phyloP scores from a whole-genome alignment of 495 filamentous ascomycete genomes.

The Aspergillus ostianus region DNA sequence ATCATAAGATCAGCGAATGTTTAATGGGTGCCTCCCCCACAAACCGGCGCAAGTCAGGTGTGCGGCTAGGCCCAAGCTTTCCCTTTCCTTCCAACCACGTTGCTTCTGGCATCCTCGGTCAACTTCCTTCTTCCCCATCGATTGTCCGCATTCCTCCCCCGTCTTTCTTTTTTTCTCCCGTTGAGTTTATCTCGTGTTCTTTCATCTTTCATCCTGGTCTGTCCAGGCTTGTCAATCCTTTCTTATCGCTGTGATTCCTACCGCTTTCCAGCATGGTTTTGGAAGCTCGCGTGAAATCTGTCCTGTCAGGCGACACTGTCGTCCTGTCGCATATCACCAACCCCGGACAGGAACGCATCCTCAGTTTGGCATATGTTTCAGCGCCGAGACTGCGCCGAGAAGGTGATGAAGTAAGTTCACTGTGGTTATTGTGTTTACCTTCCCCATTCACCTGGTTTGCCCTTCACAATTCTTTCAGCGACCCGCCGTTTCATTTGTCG shows the following conservation, averaged over 20 bases:
- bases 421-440: conserved; percentile 9
- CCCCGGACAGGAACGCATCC: conserved; percentile 69
- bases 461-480: background rate
- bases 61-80: conserved; percentile 15
- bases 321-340: conserved; percentile 75
- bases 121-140: background rate
- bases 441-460: conserved; percentile 2
- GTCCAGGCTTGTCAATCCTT: conserved; percentile 14
- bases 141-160: conserved; percentile 11
- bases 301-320: conserved; percentile 88
- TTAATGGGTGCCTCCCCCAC: conserved; percentile 7
- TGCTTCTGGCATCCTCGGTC: background rate
- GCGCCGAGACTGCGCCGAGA: conserved; percentile 84
- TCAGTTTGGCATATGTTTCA: conserved; percentile 88
- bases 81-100: conserved; percentile 19
- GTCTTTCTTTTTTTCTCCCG: conserved; percentile 10
- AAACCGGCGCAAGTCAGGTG: conserved; percentile 21
- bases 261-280: conserved; percentile 39
- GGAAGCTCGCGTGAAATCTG: conserved; percentile 86
- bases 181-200: conserved; percentile 5
- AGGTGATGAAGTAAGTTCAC: conserved; percentile 71
- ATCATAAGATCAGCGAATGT: too few relatives aligned
- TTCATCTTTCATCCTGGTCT: conserved; percentile 8
- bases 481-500: background rate
- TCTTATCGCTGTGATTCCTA: conserved; percentile 17